Conservation (phyloP, 257 asterid species). For the Solanum stenotomum region DNA sequence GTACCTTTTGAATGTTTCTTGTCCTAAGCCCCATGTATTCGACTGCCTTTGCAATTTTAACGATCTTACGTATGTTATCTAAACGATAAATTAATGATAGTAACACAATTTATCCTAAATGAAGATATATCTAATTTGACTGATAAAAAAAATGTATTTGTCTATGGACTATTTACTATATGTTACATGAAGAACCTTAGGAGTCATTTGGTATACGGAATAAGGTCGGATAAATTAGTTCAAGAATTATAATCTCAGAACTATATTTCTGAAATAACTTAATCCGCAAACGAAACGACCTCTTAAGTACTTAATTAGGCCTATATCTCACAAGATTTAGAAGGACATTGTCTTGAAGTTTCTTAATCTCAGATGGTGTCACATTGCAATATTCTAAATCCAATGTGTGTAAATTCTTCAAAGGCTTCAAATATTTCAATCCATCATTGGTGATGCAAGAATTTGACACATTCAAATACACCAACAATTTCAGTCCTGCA, state of each 20-base stretch:
- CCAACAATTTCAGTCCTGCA: neutral
- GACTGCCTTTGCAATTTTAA: neutral
- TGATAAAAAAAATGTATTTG: neutral
- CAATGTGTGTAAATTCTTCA: neutral
- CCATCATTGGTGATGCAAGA: neutral
- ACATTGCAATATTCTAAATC: slow-evolving; percentile 1
- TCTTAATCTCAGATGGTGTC: neutral
- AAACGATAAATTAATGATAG: no score
- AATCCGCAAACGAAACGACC: neutral
- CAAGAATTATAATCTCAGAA: no score
- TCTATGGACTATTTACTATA: neutral
- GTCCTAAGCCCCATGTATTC: neutral
- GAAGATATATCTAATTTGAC: neutral
- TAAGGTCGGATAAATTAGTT: no score
- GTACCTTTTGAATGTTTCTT: rapidly evolving
- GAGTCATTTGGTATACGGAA: neutral
- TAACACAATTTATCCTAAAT: neutral
- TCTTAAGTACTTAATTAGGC: neutral
- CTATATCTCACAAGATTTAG: neutral
- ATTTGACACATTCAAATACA: neutral
- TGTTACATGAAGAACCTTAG: neutral
- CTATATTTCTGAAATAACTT: neutral
- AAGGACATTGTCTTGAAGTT: neutral
- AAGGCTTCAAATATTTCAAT: neutral
- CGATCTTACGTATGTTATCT: no score